Conservation (phyloP, 345 rosid genomes). For the Eucalyptus brandiana region DNA sequence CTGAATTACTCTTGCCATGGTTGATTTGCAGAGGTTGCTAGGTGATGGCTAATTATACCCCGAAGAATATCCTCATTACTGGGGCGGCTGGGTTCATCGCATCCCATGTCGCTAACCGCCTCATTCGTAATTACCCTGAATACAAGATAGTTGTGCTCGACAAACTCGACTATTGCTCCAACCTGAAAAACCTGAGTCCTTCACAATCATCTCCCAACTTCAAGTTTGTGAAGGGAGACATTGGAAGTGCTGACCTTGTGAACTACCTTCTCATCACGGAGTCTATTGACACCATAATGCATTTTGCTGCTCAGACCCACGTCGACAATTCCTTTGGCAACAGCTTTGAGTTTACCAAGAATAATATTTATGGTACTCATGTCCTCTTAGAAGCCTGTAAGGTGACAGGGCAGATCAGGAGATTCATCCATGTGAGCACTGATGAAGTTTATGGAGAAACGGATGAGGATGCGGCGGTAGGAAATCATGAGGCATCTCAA, state of each 20-base stretch:
- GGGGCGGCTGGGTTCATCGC: constrained; percentile 92
- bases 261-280: constrained; percentile 84
- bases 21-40: not conserved
- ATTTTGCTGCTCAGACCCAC: constrained; percentile 88
- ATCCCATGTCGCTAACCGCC: constrained; percentile 72
- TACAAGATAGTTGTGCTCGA: constrained; percentile 87
- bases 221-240: constrained; percentile 81
- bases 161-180: constrained; percentile 89
- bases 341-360: constrained; percentile 89
- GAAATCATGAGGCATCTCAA: constrained; percentile 91
- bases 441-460: constrained; percentile 95
- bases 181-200: constrained; percentile 64
- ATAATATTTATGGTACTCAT: constrained; percentile 81
- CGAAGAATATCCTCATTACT: constrained; percentile 79
- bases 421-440: constrained; percentile 90
- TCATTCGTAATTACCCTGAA: constrained; percentile 57
- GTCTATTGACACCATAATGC: constrained; percentile 85
- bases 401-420: constrained; percentile 80
- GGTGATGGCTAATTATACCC: constrained; percentile 36
- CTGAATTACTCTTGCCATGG: not conserved
- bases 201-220: constrained; percentile 57
- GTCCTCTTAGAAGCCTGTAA: constrained; percentile 88
- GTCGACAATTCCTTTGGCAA: constrained; percentile 89
- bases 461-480: constrained; percentile 87
- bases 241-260: constrained; percentile 83